Evolutionary conservation across 768 basidiomycete genomes (phyloP), one percentile per base, ranked within the genome.

Genomic region (Amanita rimosa): DNA sequence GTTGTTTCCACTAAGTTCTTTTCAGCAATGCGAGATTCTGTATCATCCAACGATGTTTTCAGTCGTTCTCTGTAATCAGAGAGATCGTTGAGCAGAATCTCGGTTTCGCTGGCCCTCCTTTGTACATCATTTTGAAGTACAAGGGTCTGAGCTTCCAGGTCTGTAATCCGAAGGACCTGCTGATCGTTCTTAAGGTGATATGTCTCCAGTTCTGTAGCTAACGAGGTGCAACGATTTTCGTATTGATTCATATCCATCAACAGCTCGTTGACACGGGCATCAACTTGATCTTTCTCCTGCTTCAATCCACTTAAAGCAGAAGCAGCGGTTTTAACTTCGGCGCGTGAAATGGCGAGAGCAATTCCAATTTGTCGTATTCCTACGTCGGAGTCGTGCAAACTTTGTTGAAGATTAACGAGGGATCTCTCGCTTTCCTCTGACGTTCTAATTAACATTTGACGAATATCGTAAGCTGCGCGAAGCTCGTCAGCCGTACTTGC

Each of bases 81-180:
- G 7, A 72, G 58, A 17, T 64, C 57, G 27, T 57, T 52, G 35
- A 67, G 50, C 13, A 57, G 53, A 10, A 47, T 44, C 16, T 64
- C 60, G 40, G 68, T 61, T 4, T 48, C 47, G 10, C 27, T 41
- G 17, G 26, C 29, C 22, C 40, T 40, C 13, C 22, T 33, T 22
- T 40, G 21, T 10, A 33, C n/a, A 33, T 50, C 41, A 2, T 54
- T 47, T 34, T 56, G 57, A 5, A 64, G 55, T 16, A 51, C 48
- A 13, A 53, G 46, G 35, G 66, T 53, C 24, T 58, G 49, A 8
- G 51, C 31, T 48, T 66, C 60, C 17, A 65, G 48, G 6, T 39
- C 31, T 17, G 16, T 42, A n/a, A 35, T 43, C 17, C 14, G 40
- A 34, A 22, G 26, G 11, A 19, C 31, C 39, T 39, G 31, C 46